Conservation (phyloP, 106 monocot species). For the Dioscorea alata region DNA sequence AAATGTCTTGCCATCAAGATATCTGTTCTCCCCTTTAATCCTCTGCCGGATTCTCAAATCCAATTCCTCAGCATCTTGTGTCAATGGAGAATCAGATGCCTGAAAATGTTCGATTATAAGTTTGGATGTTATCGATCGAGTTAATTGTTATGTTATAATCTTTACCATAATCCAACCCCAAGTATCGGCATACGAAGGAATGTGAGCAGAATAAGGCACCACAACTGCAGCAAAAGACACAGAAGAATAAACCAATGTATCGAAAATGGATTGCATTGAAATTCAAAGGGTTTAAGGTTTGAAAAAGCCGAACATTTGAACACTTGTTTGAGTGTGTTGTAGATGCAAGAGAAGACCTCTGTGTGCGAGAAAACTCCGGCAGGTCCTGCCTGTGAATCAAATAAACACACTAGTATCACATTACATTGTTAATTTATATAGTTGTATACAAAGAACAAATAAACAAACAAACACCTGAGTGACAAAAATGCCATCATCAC, state of each 20-base stretch:
- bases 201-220: slow-evolving; percentile 45
- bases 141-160: neutral
- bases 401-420: neutral
- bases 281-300: neutral
- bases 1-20: slow-evolving; percentile 41
- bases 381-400: slow-evolving; percentile 30
- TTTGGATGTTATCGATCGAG: neutral
- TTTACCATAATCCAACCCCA: slow-evolving; percentile 59
- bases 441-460: neutral
- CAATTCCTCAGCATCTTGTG: slow-evolving; percentile 15
- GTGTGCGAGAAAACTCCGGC: slow-evolving; percentile 41
- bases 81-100: slow-evolving; percentile 44
- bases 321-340: slow-evolving; percentile 46
- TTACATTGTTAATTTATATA: no score
- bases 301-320: slow-evolving; percentile 25
- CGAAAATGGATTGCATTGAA: neutral
- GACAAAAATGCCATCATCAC: slow-evolving; percentile 44
- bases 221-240: slow-evolving; percentile 25
- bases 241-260: neutral
- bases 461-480: slow-evolving; percentile 22
- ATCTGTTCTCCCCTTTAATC: slow-evolving; percentile 36
- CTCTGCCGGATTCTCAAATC: slow-evolving; percentile 35
- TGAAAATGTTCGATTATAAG: neutral
- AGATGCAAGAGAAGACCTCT: slow-evolving; percentile 49
- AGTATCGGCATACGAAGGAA: slow-evolving; percentile 47